These are phyloP conservation scores for Trifolium subterraneum DNA, from an alignment of 306 rosid genomes.

Conservation along the genomic window DNA sequence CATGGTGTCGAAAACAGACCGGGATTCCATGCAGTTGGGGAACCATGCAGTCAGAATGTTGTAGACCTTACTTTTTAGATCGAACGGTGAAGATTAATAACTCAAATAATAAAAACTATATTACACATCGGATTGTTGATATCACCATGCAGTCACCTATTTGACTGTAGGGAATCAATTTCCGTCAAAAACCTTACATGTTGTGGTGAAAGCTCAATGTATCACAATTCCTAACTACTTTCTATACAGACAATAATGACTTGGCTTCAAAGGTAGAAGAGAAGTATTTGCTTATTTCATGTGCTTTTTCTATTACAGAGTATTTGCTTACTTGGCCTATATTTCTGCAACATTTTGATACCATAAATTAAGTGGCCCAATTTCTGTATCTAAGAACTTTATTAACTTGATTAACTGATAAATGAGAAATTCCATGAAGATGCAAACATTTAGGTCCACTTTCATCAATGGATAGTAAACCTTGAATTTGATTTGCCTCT, in stretches of 20 bases:
- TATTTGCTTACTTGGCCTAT: background rate
- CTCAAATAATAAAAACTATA: too few species aligned
- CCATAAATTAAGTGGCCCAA: constrained; percentile 35
- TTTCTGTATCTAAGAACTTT: constrained; percentile 49
- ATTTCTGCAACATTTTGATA: background rate
- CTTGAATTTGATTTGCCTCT: constrained; percentile 56
- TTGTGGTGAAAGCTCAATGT: constrained; percentile 38
- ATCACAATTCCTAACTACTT: constrained; percentile 20
- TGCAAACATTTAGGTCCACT: constrained; percentile 48
- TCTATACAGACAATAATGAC: background rate
- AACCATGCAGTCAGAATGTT: too few species aligned
- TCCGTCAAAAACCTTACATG: background rate
- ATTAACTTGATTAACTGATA: constrained; percentile 51
- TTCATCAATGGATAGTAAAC: constrained; percentile 35
- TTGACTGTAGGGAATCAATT: too few species aligned
- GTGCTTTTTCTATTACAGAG: constrained; percentile 5
- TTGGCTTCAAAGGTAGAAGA: constrained; percentile 1
- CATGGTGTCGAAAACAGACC: background rate
- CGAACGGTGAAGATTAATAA: too few species aligned
- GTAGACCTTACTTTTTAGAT: too few species aligned
- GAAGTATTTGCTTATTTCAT: background rate
- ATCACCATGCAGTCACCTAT: too few species aligned
- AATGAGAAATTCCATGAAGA: constrained; percentile 45
- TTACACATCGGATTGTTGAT: too few species aligned
- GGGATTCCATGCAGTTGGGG: too few species aligned